These are phyloP conservation scores for Termitomyces eurrhizus DNA, from an alignment of 768 basidiomycete species.

Conservation along the genomic window DNA sequence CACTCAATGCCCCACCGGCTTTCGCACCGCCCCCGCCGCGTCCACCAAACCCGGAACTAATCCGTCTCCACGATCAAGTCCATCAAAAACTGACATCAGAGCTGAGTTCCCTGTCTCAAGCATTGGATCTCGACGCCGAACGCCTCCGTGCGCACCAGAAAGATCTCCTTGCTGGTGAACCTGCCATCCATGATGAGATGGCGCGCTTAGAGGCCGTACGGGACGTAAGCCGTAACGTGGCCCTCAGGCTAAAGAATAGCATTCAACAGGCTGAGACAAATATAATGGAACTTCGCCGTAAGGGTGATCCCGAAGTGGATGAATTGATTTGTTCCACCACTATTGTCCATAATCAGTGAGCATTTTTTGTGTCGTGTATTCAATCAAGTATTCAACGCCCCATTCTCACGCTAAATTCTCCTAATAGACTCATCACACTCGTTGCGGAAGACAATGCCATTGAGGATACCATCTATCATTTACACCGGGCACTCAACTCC, in stretches of 20 bases:
- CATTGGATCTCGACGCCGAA: conserved; percentile 63
- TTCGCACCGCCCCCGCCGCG: conserved; percentile 57
- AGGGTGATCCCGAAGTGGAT: conserved; percentile 92
- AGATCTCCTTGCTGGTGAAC: conserved; percentile 86
- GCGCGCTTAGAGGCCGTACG: conserved; percentile 88
- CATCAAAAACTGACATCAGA: conserved; percentile 73
- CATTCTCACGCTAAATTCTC: conserved; percentile 4
- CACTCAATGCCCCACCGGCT: conserved; percentile 19
- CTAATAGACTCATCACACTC: conserved; percentile 78
- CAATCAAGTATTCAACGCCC: background rate
- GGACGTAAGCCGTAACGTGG: conserved; percentile 83
- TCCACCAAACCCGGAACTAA: conserved; percentile 86
- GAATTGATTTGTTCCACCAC: conserved; percentile 94
- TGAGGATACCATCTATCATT: conserved; percentile 96
- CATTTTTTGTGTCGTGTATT: conserved; percentile 11
- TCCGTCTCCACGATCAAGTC: conserved; percentile 73
- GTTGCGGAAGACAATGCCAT: conserved; percentile 99
- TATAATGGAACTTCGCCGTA: conserved; percentile 70
- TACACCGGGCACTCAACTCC: conserved; percentile 88
- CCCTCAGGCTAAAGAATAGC: conserved; percentile 56
- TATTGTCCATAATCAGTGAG: conserved; percentile 96
- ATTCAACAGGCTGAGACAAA: conserved; percentile 70
- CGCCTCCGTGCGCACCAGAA: conserved; percentile 75
- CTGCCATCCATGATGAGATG: conserved; percentile 96
- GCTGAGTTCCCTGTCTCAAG: conserved; percentile 64